Evolutionary conservation across 2,329 filamentous ascomycete species (phyloP), one percentile per base, ranked within the genome.

Genomic region (Parascedosporium putredinis): DNA sequence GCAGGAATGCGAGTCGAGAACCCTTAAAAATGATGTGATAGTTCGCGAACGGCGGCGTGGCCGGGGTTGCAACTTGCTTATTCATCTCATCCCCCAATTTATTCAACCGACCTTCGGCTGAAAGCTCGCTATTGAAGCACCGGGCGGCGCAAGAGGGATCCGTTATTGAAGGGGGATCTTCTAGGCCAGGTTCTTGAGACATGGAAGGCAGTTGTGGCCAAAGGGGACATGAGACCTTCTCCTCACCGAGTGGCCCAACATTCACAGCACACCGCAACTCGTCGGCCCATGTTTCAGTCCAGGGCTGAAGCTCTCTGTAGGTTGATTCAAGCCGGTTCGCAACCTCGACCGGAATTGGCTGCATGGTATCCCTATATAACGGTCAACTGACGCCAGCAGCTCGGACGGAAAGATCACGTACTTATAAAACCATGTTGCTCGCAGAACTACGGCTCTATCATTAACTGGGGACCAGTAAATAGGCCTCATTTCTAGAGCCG

Each of bases 401-500:
- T n/a, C 4, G 22, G 27, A 9, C 12, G 24, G 10, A n/a, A 8
- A 45, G 24, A 24, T 9, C 1, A 54, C 64, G 51, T 60, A 76
- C 68, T 85, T 86, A 66, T 97, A 97, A 63, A 98, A 98, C 93
- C 93, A 98, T 1, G 91, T 97, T 1, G 86, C 89, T 55, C 93
- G 77, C 51, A 85, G 75, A 2, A 97, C 89, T 31, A 82, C 74
- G 5, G 88, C 84, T 27, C 94, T 78, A 60, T 97, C 93, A 58
- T 95, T 89, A 27, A 97, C 77, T 6, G 93, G 91, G 16, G 85
- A 90, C 93, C 93, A 98, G 63, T 98, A 98, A 52, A 97, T 96
- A 0, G 93, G 93, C 64, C 90, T 88, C 89, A 98, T 95, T 59
- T 87, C 76, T 29, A 95, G 68, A 49, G 78, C 78, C 20, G 91